Percentiles rank a stretch among this genome's conserved stretches.
These are phyloP conservation scores for Turritis glabra DNA, from an alignment of 345 rosid genomes.

Conservation along the genomic window DNA sequence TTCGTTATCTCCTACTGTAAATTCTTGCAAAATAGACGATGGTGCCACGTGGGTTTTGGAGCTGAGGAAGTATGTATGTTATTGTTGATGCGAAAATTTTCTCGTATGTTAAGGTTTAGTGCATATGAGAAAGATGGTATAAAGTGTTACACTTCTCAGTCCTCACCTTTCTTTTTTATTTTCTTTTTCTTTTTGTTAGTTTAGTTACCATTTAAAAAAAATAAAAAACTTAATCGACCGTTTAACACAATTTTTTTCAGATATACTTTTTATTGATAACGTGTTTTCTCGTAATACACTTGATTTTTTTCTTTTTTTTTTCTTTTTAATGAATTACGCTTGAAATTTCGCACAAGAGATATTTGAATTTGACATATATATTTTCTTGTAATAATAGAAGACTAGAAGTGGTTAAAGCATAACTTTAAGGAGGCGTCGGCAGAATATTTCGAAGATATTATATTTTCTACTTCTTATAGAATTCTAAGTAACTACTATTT, in stretches of 20 bases:
- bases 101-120: background rate
- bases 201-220: too few species aligned
- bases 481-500: background rate
- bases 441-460: background rate
- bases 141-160: too few species aligned
- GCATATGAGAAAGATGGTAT: too few species aligned
- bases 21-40: constrained; percentile 17
- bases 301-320: too few species aligned
- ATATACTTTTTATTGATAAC: too few species aligned
- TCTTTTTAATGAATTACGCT: too few species aligned
- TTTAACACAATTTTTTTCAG: background rate
- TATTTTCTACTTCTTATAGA: background rate
- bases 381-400: background rate
- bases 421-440: constrained; percentile 18
- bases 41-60: constrained; percentile 8
- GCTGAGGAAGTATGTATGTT: background rate
- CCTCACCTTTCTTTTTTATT: too few species aligned
- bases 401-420: background rate
- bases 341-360: background rate
- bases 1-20: background rate
- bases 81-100: background rate
- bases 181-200: too few species aligned
- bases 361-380: background rate
- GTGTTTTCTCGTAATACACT: too few species aligned
- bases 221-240: too few species aligned